Evolutionary conservation across 768 basidiomycete species (phyloP).

Genomic region (Agaricus subrufescens): DNA sequence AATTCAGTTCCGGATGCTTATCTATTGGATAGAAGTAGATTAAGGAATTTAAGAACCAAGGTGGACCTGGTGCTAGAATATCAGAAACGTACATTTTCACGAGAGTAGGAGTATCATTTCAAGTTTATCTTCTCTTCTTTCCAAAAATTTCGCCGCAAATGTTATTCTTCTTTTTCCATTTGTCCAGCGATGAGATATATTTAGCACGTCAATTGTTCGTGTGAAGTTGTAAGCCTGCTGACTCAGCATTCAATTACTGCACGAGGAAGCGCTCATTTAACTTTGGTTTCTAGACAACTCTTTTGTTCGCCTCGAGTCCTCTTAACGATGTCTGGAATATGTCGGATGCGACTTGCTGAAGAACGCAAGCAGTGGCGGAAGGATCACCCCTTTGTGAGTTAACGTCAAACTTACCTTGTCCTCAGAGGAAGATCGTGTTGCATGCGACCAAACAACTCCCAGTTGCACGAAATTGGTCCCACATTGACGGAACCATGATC

Average conservation of each 20-base stretch:
- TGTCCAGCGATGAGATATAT: background rate
- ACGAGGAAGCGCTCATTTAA: background rate
- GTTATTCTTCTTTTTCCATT: too few species aligned
- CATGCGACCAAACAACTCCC: background rate
- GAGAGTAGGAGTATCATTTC: too few species aligned
- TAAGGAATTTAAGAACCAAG: too few species aligned
- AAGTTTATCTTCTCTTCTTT: too few species aligned
- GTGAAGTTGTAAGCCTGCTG: slow-evolving; percentile 7
- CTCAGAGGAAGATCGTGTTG: background rate
- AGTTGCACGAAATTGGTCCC: background rate
- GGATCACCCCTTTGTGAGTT: slow-evolving; percentile 94
- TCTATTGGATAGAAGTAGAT: too few species aligned
- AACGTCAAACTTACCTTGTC: background rate
- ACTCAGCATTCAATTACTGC: background rate
- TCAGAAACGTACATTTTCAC: too few species aligned
- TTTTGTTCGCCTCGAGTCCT: background rate
- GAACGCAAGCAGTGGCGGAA: slow-evolving; percentile 99
- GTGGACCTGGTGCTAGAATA: too few species aligned
- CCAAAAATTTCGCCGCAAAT: too few species aligned
- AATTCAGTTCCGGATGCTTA: too few species aligned
- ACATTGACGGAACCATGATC: background rate
- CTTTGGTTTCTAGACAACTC: background rate
- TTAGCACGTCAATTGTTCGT: background rate
- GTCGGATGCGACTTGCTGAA: slow-evolving; percentile 87
- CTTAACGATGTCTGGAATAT: slow-evolving; percentile 80